These are phyloP conservation scores for Zymoseptoria ardabiliae DNA, from an alignment of 2,329 filamentous ascomycete genomes.

Conservation along the genomic window DNA sequence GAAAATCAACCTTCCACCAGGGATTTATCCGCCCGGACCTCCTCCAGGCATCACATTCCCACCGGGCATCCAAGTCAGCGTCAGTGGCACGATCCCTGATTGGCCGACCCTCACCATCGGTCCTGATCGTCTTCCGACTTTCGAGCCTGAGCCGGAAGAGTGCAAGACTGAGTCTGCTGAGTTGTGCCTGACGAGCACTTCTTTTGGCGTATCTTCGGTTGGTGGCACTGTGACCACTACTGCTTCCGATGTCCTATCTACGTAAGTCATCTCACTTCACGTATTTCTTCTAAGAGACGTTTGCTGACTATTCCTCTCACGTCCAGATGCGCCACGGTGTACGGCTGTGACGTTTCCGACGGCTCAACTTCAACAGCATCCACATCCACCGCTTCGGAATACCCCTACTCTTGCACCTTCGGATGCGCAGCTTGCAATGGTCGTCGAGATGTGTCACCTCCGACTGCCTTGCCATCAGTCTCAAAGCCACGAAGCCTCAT, in stretches of 20 bases:
- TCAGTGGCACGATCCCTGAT: conserved; percentile 1
- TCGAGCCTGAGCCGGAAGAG: not conserved
- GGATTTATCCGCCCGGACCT: conserved; percentile 5
- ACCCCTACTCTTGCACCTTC: not conserved
- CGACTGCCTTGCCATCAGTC: not conserved
- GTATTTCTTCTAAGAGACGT: no score
- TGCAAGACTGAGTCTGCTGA: conserved; percentile 6
- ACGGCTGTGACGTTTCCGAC: conserved; percentile 3
- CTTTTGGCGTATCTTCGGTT: conserved; percentile 5
- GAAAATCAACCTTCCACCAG: conserved; percentile 5
- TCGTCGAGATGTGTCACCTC: not conserved
- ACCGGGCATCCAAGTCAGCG: conserved; percentile 1
- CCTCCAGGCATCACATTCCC: conserved; percentile 2
- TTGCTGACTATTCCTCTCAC: not conserved
- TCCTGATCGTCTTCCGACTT: conserved; percentile 6
- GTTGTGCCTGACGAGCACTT: conserved; percentile 5
- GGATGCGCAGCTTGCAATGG: not conserved
- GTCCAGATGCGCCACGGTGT: conserved; percentile 2
- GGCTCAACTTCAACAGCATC: not conserved
- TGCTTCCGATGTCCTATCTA: conserved; percentile 3
- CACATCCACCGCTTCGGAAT: not conserved
- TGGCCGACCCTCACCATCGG: conserved; percentile 6
- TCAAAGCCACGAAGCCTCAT: not conserved
- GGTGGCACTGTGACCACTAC: conserved; percentile 1
- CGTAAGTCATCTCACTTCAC: not conserved